Evolutionary conservation across 371 early-diverging fungal species (phyloP).

Genomic region (Globomyces sp.): DNA sequence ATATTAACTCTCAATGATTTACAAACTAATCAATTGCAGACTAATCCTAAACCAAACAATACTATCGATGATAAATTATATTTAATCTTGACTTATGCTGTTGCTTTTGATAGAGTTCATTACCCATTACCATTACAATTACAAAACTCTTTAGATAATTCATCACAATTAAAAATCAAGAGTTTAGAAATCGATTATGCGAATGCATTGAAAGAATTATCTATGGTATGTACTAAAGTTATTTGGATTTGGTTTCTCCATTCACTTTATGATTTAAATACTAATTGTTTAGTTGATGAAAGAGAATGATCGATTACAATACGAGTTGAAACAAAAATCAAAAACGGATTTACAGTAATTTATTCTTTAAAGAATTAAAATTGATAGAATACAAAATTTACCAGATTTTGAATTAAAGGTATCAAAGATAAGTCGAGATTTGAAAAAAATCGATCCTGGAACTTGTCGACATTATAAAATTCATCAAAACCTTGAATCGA

Average conservation of each 20-base stretch:
- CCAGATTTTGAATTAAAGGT: too few species aligned
- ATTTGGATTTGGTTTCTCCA: neutral
- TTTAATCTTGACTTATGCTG: slow-evolving; percentile 47
- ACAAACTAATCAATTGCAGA: slow-evolving; percentile 12
- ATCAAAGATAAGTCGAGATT: too few species aligned
- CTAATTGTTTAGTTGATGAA: slow-evolving; percentile 25
- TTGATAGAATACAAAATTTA: too few species aligned
- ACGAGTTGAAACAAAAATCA: slow-evolving; percentile 24
- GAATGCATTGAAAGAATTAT: slow-evolving; percentile 18
- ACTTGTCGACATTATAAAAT: too few species aligned
- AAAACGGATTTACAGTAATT: neutral
- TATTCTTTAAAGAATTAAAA: too few species aligned
- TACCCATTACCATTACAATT: slow-evolving; percentile 45
- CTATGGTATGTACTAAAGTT: slow-evolving; percentile 16
- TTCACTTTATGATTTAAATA: too few species aligned
- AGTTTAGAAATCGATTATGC: slow-evolving; percentile 1
- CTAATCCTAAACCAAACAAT: neutral
- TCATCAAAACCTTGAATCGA: too few species aligned
- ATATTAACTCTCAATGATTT: slow-evolving; percentile 42
- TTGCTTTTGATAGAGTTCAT: slow-evolving; percentile 51
- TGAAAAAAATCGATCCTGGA: too few species aligned
- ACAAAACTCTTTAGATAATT: neutral
- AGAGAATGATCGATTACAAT: slow-evolving; percentile 42
- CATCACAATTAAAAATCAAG: neutral
- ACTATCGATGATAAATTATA: slow-evolving; percentile 28